Conservation (phyloP, 306 rosid genomes). For the Rosa lucieae region DNA sequence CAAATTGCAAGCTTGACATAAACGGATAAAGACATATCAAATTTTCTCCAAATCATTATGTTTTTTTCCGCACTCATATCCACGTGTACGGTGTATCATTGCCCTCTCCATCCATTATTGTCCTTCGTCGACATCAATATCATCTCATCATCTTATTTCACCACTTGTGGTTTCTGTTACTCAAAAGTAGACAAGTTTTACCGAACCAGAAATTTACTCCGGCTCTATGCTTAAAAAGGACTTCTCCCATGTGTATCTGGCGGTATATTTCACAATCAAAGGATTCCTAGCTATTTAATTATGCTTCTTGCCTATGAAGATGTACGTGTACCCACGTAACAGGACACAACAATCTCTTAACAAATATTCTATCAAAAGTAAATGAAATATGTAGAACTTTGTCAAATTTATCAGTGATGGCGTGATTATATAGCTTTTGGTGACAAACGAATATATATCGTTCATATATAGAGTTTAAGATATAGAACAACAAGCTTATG, state of each 20-base stretch:
- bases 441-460: too few relatives aligned
- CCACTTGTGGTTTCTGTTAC: neutral
- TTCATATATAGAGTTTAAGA: too few relatives aligned
- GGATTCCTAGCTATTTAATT: too few relatives aligned
- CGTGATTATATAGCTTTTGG: too few relatives aligned
- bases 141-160: neutral
- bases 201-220: neutral
- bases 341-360: too few relatives aligned
- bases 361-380: too few relatives aligned
- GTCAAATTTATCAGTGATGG: too few relatives aligned
- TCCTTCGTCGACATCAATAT: neutral
- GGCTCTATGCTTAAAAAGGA: neutral
- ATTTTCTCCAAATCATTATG: neutral
- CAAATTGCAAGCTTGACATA: neutral
- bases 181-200: neutral
- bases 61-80: neutral
- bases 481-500: too few relatives aligned
- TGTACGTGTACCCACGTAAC: too few relatives aligned
- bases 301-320: neutral
- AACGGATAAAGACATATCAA: neutral
- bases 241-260: neutral
- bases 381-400: too few relatives aligned
- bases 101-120: neutral
- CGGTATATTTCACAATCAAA: neutral
- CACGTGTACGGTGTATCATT: neutral